These are phyloP conservation scores for Podospora tetraspora DNA, from an alignment of 495 filamentous ascomycete species.

Conservation along the genomic window DNA sequence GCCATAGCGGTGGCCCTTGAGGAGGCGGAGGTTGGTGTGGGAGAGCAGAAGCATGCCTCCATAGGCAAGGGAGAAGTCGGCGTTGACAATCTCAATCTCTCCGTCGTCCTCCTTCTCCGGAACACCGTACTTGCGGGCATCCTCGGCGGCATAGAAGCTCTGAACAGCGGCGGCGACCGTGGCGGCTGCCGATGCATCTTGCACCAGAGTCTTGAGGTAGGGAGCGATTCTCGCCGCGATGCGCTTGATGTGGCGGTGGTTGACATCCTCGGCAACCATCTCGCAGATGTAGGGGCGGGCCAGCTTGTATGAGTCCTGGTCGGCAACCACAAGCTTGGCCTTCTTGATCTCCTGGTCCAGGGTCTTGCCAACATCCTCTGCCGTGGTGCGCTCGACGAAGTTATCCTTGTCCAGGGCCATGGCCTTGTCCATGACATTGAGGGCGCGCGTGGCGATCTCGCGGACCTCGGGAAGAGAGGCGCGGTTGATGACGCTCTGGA, in stretches of 20 bases:
- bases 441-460: conserved; percentile 75
- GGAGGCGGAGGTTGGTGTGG: conserved; percentile 88
- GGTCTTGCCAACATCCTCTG: conserved; percentile 69
- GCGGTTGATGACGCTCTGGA: conserved; percentile 79
- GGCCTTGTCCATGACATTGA: conserved; percentile 87
- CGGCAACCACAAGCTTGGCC: conserved; percentile 55
- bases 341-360: conserved; percentile 71
- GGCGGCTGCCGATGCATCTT: conserved; percentile 47
- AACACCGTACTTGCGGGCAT: conserved; percentile 78
- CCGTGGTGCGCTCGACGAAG: conserved; percentile 60
- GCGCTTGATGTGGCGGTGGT: conserved; percentile 70
- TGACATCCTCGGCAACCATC: conserved; percentile 87
- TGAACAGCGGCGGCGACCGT: conserved; percentile 62
- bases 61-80: conserved; percentile 95
- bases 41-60: conserved; percentile 97
- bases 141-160: conserved; percentile 69
- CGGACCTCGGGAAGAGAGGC: conserved; percentile 93
- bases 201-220: conserved; percentile 70
- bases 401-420: conserved; percentile 68
- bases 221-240: conserved; percentile 60
- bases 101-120: conserved; percentile 80
- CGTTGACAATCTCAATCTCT: conserved; percentile 89
- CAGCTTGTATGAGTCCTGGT: conserved; percentile 61
- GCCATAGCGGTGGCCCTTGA: conserved; percentile 96
- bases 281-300: conserved; percentile 69